phyloP scores from a whole-genome alignment of 1,139 yeast genomes.

The Wickerhamiella infanticola region DNA sequence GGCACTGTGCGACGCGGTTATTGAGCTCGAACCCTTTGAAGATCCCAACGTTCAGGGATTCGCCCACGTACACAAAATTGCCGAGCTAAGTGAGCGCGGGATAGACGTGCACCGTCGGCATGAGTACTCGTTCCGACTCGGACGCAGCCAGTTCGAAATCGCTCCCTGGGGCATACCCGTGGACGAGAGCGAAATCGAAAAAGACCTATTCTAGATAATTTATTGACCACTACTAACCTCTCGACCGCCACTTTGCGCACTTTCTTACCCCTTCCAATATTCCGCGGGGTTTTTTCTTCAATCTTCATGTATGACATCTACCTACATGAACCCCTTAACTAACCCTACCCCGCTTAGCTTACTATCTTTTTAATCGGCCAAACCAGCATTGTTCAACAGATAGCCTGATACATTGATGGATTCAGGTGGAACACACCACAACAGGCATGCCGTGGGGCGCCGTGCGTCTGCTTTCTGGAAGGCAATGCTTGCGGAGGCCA shows the following conservation, averaged over 20 bases:
- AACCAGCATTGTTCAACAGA: too few relatives aligned
- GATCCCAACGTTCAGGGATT: constrained; percentile 75
- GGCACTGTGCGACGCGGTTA: constrained; percentile 46
- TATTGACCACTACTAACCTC: not conserved
- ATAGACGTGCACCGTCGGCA: constrained; percentile 59
- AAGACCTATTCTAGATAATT: too few relatives aligned
- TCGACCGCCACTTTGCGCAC: too few relatives aligned
- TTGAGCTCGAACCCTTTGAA: constrained; percentile 71
- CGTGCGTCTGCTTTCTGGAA: not conserved
- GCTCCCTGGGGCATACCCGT: constrained; percentile 94
- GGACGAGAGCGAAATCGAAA: constrained; percentile 33
- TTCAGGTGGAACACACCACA: not conserved
- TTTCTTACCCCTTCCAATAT: too few relatives aligned
- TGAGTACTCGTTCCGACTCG: constrained; percentile 78
- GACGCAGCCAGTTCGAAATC: constrained; percentile 67
- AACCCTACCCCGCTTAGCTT: too few relatives aligned
- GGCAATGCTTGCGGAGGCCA: not conserved
- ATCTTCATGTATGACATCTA: too few relatives aligned
- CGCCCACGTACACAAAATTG: constrained; percentile 58
- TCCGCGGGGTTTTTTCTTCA: too few relatives aligned
- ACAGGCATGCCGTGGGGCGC: not conserved
- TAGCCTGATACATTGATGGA: not conserved
- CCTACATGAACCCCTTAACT: too few relatives aligned
- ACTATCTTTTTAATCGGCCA: too few relatives aligned
- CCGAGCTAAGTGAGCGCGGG: constrained; percentile 61